Conservation (phyloP, 2,329 filamentous ascomycete genomes). For the Trichoderma asperellum region DNA sequence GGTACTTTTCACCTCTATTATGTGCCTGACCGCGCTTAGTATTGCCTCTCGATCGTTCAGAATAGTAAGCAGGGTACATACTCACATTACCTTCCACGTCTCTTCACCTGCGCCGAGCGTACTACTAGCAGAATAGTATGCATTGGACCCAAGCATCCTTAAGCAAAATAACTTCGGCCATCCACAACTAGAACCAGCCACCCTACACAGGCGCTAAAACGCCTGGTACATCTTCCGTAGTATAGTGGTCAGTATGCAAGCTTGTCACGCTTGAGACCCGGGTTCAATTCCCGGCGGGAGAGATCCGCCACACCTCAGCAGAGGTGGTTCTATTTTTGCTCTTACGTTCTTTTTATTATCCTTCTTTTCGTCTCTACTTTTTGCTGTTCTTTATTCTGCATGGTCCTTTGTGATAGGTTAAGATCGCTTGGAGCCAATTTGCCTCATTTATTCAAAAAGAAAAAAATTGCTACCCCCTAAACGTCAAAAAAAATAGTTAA, state of each 20-base stretch:
- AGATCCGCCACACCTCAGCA: slow-evolving; percentile 24
- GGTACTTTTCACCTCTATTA: too few species aligned
- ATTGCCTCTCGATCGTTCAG: not conserved
- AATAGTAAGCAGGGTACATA: not conserved
- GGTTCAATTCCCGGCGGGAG: slow-evolving; percentile 29
- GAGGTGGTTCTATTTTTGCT: slow-evolving; percentile 19
- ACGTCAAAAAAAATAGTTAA: not conserved
- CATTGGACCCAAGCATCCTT: not conserved
- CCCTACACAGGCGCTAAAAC: slow-evolving; percentile 20
- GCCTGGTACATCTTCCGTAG: slow-evolving; percentile 27
- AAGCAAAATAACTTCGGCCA: not conserved
- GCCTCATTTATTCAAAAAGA: not conserved
- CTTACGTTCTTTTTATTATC: not conserved
- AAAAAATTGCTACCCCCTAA: not conserved
- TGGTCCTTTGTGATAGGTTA: not conserved
- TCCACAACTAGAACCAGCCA: not conserved
- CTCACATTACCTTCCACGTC: not conserved
- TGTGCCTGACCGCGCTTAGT: too few species aligned
- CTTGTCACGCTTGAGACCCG: slow-evolving; percentile 29
- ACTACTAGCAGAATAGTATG: not conserved
- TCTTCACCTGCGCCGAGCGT: too few species aligned
- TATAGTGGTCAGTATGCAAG: slow-evolving; percentile 29
- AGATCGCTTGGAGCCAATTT: not conserved
- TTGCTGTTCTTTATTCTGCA: not conserved
- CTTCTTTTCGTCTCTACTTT: not conserved